phyloP scores from a whole-genome alignment of 2,329 filamentous ascomycete species.

The Venturia asperata region DNA sequence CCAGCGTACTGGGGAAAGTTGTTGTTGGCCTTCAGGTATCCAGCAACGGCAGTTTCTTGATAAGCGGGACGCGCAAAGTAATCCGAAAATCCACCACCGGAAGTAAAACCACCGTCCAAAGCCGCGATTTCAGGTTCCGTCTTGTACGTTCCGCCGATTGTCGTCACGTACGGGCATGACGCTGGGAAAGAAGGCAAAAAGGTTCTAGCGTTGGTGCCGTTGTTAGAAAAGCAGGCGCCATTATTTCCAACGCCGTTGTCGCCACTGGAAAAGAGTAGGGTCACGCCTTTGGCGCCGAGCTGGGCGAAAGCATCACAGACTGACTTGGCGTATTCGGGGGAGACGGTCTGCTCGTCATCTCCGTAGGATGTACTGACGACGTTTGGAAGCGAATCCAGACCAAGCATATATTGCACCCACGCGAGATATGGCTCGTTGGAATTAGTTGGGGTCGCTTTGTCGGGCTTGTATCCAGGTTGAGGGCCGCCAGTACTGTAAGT shows the following conservation, averaged over 20 bases:
- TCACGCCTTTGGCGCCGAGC: conserved; percentile 35
- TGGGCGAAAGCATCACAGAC: conserved; percentile 37
- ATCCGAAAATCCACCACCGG: conserved; percentile 40
- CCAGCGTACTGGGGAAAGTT: conserved; percentile 14
- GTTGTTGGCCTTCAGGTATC: conserved; percentile 12
- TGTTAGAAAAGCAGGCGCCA: conserved; percentile 37
- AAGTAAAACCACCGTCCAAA: conserved; percentile 24
- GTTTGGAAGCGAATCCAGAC: conserved; percentile 31
- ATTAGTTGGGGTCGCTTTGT: conserved; percentile 26
- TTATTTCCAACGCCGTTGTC: conserved; percentile 33
- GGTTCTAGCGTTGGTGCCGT: conserved; percentile 30
- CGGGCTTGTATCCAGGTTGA: conserved; percentile 8
- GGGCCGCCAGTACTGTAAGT: conserved; percentile 16
- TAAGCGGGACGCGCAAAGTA: conserved; percentile 30
- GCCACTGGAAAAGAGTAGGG: conserved; percentile 35
- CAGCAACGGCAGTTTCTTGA: conserved; percentile 16
- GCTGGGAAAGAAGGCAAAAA: conserved; percentile 43
- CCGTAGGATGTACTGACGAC: conserved; percentile 36
- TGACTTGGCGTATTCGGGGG: conserved; percentile 31
- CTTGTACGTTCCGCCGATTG: conserved; percentile 32
- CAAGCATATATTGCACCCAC: conserved; percentile 32
- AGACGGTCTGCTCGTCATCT: conserved; percentile 36
- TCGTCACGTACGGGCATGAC: conserved; percentile 42
- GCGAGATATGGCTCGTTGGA: conserved; percentile 43
- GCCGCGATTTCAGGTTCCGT: conserved; percentile 26